Conservation (phyloP, 768 basidiomycete genomes). For the Boletus subcaerulescens region DNA sequence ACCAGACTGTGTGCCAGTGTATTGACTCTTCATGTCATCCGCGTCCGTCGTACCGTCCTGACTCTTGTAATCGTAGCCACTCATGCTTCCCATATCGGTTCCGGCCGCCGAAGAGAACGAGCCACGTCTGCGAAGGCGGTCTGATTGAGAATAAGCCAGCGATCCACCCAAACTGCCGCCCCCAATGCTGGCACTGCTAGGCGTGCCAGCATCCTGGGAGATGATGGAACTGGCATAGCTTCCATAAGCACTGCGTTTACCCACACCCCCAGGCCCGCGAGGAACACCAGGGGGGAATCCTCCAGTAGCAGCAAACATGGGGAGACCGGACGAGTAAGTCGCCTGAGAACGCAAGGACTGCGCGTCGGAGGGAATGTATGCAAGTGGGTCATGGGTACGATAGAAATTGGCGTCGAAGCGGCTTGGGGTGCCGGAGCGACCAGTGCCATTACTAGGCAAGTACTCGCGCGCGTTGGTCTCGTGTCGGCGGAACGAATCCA, state of each 20-base stretch:
- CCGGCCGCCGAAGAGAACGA: slow-evolving; percentile 78
- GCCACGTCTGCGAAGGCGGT: slow-evolving; percentile 73
- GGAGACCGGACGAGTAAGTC: slow-evolving; percentile 89
- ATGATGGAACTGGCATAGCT: slow-evolving; percentile 90
- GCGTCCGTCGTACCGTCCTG: slow-evolving; percentile 78
- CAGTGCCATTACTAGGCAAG: slow-evolving; percentile 37
- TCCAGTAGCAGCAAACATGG: slow-evolving; percentile 71
- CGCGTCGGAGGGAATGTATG: slow-evolving; percentile 92
- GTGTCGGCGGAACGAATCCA: slow-evolving; percentile 92
- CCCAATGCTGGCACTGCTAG: slow-evolving; percentile 55
- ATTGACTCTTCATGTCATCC: slow-evolving; percentile 89
- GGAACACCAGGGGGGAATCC: slow-evolving; percentile 68
- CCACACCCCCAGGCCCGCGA: slow-evolving; percentile 54
- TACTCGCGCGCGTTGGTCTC: slow-evolving; percentile 90
- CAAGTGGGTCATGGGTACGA: slow-evolving; percentile 88
- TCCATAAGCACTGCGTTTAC: slow-evolving; percentile 74
- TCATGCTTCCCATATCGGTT: slow-evolving; percentile 73
- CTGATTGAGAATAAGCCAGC: slow-evolving; percentile 88
- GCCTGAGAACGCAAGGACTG: slow-evolving; percentile 97
- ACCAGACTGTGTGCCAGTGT: slow-evolving; percentile 80
- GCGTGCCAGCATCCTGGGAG: slow-evolving; percentile 83
- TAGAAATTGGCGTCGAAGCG: slow-evolving; percentile 97
- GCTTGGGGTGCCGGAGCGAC: slow-evolving; percentile 84
- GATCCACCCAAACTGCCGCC: slow-evolving; percentile 46
- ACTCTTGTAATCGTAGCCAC: slow-evolving; percentile 82